Percentiles rank a stretch among this genome's conserved stretches.
These are phyloP conservation scores for Lipomyces lipofer DNA, from an alignment of 805 yeast genomes.

Conservation along the genomic window DNA sequence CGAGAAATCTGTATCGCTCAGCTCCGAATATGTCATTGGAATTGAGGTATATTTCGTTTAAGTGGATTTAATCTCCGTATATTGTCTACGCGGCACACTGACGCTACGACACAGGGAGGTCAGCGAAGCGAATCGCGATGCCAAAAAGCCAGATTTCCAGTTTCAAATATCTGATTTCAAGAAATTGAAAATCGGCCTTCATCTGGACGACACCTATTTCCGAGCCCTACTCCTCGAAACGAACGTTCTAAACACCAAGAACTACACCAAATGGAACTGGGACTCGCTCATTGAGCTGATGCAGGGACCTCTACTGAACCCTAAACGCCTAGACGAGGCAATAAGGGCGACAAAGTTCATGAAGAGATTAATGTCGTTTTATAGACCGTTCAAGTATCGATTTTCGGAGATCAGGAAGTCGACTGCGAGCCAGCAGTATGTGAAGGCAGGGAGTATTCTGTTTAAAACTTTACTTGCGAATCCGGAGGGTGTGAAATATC, in stretches of 20 bases:
- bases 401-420: conserved; percentile 59
- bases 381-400: conserved; percentile 85
- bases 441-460: conserved; percentile 73
- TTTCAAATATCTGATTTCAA: conserved; percentile 27
- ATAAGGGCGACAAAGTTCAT: conserved; percentile 78
- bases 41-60: neutral
- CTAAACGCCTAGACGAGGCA: conserved; percentile 73
- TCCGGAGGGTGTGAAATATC: conserved; percentile 64
- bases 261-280: conserved; percentile 88
- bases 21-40: conserved; percentile 10
- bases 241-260: conserved; percentile 73
- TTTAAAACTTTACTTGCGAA: conserved; percentile 63
- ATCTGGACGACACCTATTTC: conserved; percentile 65
- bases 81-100: too few species aligned
- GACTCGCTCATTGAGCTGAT: conserved; percentile 65
- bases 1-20: conserved; percentile 33
- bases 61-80: neutral
- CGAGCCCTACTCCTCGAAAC: conserved; percentile 66
- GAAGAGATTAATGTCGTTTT: conserved; percentile 81
- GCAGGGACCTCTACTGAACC: conserved; percentile 77
- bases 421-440: conserved; percentile 55
- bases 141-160: conserved; percentile 3
- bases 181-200: conserved; percentile 41
- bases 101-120: too few species aligned
- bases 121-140: too few species aligned